Evolutionary conservation across 2,329 filamentous ascomycete genomes (phyloP).

Genomic region (Neofusicoccum kwambonambiense): DNA sequence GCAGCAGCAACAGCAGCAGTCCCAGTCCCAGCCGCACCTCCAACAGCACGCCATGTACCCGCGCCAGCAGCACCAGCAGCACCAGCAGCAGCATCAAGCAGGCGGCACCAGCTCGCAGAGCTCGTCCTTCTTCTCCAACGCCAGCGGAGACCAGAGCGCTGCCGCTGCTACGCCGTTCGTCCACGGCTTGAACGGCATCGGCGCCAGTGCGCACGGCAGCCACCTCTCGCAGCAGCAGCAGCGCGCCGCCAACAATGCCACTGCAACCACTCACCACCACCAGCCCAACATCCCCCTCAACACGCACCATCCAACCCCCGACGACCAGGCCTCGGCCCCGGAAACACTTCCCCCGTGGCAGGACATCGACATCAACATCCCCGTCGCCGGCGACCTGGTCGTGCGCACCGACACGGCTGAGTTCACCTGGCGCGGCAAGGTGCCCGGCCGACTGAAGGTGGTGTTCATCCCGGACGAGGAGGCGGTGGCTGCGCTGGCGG

Average conservation of each 20-base stretch:
- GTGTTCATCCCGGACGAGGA: conserved; percentile 2
- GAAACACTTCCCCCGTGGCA: conserved; percentile 4
- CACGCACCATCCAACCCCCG: neutral
- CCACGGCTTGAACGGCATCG: neutral
- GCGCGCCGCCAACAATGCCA: neutral
- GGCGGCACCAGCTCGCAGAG: neutral
- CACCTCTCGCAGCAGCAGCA: neutral
- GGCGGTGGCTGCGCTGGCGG: neutral
- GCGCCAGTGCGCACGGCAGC: neutral
- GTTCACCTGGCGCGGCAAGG: conserved; percentile 7
- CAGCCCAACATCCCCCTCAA: neutral
- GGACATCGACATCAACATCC: conserved; percentile 15
- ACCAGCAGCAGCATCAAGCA: neutral
- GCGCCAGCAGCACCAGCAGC: neutral
- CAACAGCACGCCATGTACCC: neutral
- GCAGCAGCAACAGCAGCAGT: neutral
- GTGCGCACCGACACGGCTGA: conserved; percentile 16
- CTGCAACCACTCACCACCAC: neutral
- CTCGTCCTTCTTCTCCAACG: neutral
- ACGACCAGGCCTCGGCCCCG: neutral
- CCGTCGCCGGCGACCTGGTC: conserved; percentile 6
- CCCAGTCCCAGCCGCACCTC: neutral
- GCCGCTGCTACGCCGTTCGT: neutral
- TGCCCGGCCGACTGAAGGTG: conserved; percentile 8
- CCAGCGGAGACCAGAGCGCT: neutral